Conservation (phyloP, 768 basidiomycete genomes). For the Boletus patriciae region DNA sequence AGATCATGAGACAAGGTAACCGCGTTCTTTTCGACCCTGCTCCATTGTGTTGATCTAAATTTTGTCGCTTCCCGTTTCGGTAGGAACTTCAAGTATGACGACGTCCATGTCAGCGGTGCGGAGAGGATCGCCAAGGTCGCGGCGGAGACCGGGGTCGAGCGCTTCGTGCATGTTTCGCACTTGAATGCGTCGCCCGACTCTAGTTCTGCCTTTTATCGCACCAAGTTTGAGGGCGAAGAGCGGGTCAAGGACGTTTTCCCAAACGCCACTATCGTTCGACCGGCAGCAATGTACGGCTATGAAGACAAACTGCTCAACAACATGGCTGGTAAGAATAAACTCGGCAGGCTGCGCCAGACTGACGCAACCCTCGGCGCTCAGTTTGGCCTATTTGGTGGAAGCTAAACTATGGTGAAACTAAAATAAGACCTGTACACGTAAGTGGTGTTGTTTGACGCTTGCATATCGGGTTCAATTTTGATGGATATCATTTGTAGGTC, state of each 20-base stretch:
- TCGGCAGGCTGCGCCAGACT: constrained; percentile 11
- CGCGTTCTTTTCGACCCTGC: constrained; percentile 25
- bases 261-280: constrained; percentile 83
- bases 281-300: constrained; percentile 84
- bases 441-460: constrained; percentile 34
- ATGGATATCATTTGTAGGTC: constrained; percentile 51
- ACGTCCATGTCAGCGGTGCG: constrained; percentile 82
- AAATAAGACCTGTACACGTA: constrained; percentile 90
- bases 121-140: constrained; percentile 84
- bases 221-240: constrained; percentile 89
- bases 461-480: constrained; percentile 10
- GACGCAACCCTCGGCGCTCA: constrained; percentile 11
- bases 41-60: constrained; percentile 11
- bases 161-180: constrained; percentile 93
- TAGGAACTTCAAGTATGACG: constrained; percentile 86
- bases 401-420: constrained; percentile 84
- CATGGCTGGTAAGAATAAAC: constrained; percentile 63
- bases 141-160: constrained; percentile 71
- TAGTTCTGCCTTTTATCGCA: constrained; percentile 77
- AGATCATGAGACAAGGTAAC: constrained; percentile 92
- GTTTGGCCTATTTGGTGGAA: constrained; percentile 95
- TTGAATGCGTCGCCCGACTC: constrained; percentile 84
- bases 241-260: constrained; percentile 83
- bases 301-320: constrained; percentile 95
- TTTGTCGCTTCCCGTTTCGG: not conserved